Conservation (phyloP, 495 filamentous ascomycete species). For the Penicillium goetzii region DNA sequence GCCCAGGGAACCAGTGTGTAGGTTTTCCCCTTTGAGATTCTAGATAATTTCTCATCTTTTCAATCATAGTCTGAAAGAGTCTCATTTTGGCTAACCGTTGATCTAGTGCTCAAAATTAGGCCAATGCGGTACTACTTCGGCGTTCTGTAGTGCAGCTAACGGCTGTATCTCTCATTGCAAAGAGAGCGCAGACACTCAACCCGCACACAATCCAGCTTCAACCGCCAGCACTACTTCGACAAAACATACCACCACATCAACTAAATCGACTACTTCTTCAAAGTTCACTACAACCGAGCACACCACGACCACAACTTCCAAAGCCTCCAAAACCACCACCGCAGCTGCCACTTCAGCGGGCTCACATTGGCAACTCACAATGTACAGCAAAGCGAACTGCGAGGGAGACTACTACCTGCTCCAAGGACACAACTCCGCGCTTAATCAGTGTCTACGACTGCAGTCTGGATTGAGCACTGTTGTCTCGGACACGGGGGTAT, state of each 20-base stretch:
- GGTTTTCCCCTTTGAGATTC: background rate
- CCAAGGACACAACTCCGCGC: constrained; percentile 8
- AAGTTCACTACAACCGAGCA: constrained; percentile 7
- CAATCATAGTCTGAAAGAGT: too few relatives aligned
- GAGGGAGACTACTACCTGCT: constrained; percentile 17
- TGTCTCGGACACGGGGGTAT: background rate
- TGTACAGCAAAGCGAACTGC: constrained; percentile 13
- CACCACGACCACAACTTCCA: background rate
- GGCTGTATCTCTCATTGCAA: constrained; percentile 9
- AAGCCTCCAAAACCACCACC: constrained; percentile 1
- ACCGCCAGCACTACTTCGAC: background rate
- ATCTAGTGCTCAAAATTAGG: constrained; percentile 14
- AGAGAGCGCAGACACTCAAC: background rate
- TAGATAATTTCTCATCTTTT: too few relatives aligned
- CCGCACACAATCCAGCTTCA: background rate
- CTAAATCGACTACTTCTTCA: background rate
- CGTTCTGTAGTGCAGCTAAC: constrained; percentile 14
- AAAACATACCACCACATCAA: background rate
- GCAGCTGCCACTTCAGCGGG: background rate
- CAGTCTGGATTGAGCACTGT: background rate
- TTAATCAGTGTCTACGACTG: background rate
- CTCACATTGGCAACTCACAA: constrained; percentile 9
- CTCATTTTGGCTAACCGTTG: background rate
- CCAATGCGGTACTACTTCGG: constrained; percentile 17
- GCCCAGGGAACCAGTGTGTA: constrained; percentile 24